Conservation (phyloP, 805 yeast species). For the Saccharomyces jurei region DNA sequence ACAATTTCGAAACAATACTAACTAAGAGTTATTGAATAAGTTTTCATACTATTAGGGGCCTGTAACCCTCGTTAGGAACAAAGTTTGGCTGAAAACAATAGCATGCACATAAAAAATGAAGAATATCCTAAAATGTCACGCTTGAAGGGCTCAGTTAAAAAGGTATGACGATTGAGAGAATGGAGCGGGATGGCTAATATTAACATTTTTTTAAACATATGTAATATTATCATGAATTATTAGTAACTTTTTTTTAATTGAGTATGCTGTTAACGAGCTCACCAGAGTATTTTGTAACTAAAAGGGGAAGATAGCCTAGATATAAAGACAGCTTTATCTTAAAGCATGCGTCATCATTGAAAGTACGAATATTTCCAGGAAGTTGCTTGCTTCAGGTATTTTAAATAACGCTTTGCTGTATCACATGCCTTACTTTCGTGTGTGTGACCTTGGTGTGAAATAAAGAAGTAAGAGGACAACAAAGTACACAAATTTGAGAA, state of each 20-base stretch:
- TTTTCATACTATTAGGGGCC: background rate
- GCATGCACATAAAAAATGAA: no score
- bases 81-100: background rate
- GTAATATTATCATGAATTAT: background rate
- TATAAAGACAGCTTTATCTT: no score
- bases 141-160: background rate
- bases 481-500: background rate
- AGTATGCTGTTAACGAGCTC: background rate
- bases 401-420: background rate
- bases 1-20: no score
- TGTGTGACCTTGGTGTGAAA: background rate
- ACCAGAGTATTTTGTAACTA: background rate
- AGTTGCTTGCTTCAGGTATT: background rate
- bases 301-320: no score
- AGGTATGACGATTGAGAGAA: background rate
- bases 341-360: background rate
- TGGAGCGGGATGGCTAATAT: background rate
- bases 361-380: background rate
- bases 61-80: background rate
- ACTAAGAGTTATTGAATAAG: no score
- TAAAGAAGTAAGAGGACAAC: background rate
- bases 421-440: background rate
- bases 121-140: background rate
- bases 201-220: no score
- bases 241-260: no score